Evolutionary conservation across 2,329 filamentous ascomycete genomes (phyloP).

Genomic region (Fusarium sp.): DNA sequence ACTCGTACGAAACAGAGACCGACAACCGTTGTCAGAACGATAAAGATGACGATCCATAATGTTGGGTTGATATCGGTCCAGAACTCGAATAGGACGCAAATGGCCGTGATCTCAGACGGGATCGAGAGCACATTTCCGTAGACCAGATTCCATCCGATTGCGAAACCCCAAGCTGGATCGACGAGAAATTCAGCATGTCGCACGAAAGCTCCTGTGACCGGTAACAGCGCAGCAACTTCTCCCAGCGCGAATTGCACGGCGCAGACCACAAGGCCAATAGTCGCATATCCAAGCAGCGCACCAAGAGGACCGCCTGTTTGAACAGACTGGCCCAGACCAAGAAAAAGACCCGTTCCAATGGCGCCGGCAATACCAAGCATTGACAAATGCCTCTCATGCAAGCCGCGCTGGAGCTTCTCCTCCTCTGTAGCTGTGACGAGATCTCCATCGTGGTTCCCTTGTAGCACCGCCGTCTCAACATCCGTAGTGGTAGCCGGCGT

Average conservation of each 20-base stretch:
- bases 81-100: slow-evolving; percentile 55
- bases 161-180: slow-evolving; percentile 68
- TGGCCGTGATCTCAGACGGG: slow-evolving; percentile 63
- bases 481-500: slow-evolving; percentile 4
- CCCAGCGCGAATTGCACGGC: slow-evolving; percentile 64
- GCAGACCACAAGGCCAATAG: slow-evolving; percentile 60
- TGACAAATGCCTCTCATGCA: slow-evolving; percentile 57
- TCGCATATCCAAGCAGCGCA: slow-evolving; percentile 60
- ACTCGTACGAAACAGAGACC: slow-evolving; percentile 61
- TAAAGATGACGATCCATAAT: slow-evolving; percentile 46
- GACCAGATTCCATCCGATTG: slow-evolving; percentile 64
- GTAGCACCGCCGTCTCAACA: slow-evolving; percentile 9
- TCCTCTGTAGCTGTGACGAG: slow-evolving; percentile 44
- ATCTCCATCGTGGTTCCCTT: slow-evolving; percentile 25
- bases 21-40: slow-evolving; percentile 41
- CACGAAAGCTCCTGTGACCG: slow-evolving; percentile 63
- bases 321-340: slow-evolving; percentile 58
- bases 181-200: slow-evolving; percentile 64
- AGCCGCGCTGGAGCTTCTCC: slow-evolving; percentile 43
- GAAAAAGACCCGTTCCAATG: slow-evolving; percentile 58
- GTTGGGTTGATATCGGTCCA: slow-evolving; percentile 52
- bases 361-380: slow-evolving; percentile 66
- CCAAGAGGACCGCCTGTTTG: slow-evolving; percentile 53
- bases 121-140: slow-evolving; percentile 64
- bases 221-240: slow-evolving; percentile 61